phyloP scores from a whole-genome alignment of 345 rosid genomes.

The Gossypium bickii region DNA sequence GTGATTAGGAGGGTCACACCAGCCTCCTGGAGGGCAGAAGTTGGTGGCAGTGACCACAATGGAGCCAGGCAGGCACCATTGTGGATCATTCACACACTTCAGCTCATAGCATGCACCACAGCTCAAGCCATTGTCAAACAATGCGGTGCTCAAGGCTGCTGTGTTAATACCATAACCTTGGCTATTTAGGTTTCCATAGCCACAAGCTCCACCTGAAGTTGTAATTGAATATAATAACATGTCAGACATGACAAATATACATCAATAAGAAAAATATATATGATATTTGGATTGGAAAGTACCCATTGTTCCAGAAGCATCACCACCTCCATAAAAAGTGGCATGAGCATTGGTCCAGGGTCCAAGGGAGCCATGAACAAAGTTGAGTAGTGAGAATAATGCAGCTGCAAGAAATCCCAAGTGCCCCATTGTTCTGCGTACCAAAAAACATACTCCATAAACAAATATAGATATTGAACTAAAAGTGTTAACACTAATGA shows the following conservation, averaged over 20 bases:
- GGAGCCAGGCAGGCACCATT: constrained; percentile 71
- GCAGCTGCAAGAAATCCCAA: constrained; percentile 20
- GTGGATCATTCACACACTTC: constrained; percentile 64
- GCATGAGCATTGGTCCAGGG: constrained; percentile 75
- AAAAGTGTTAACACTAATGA: neutral
- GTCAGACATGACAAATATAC: neutral
- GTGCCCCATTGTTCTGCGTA: constrained; percentile 28
- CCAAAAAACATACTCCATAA: neutral
- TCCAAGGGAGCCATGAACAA: constrained; percentile 37
- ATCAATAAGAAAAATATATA: neutral
- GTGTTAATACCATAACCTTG: constrained; percentile 70
- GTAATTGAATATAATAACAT: neutral
- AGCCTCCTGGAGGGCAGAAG: constrained; percentile 84
- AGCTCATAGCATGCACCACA: constrained; percentile 69
- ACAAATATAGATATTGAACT: neutral
- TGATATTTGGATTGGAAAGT: neutral
- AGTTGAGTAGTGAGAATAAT: constrained; percentile 28
- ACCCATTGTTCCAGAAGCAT: constrained; percentile 90
- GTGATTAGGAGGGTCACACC: constrained; percentile 75
- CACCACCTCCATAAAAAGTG: constrained; percentile 79
- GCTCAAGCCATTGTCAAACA: constrained; percentile 59
- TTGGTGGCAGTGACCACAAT: constrained; percentile 77
- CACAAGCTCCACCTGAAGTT: constrained; percentile 69
- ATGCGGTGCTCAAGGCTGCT: constrained; percentile 75
- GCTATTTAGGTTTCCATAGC: constrained; percentile 68